phyloP scores from a whole-genome alignment of 208 protist species.

The Leishmania turanica region DNA sequence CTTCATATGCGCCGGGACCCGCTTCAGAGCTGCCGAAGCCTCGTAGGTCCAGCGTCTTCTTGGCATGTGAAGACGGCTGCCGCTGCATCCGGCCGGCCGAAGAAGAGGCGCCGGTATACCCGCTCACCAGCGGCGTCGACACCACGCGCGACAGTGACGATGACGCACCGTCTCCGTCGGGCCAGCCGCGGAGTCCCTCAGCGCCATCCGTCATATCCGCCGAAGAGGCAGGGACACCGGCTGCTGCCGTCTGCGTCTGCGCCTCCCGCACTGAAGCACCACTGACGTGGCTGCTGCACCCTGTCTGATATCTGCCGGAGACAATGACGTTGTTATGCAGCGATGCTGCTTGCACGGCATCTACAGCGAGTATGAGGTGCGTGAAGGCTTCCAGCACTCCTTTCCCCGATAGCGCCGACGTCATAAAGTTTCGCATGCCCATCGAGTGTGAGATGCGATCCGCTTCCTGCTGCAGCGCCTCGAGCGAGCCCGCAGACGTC shows the following conservation, averaged over 20 bases:
- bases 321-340: neutral
- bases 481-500: neutral
- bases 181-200: neutral
- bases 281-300: neutral
- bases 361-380: constrained; percentile 45
- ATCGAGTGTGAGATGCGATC: constrained; percentile 45
- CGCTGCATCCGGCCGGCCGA: neutral
- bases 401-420: constrained; percentile 38
- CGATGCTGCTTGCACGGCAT: constrained; percentile 42
- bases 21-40: constrained; percentile 32
- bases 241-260: constrained; percentile 23
- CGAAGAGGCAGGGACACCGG: constrained; percentile 11
- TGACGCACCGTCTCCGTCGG: neutral
- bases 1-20: neutral
- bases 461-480: constrained; percentile 28
- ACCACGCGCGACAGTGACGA: neutral
- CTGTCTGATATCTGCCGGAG: neutral
- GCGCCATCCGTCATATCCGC: neutral
- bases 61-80: neutral
- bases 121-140: neutral
- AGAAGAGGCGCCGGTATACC: neutral
- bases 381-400: constrained; percentile 52
- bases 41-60: constrained; percentile 42
- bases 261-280: neutral
- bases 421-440: constrained; percentile 47